These are phyloP conservation scores for Stephanodiscus triporus DNA, from an alignment of 108 stramenopile species.

Conservation along the genomic window DNA sequence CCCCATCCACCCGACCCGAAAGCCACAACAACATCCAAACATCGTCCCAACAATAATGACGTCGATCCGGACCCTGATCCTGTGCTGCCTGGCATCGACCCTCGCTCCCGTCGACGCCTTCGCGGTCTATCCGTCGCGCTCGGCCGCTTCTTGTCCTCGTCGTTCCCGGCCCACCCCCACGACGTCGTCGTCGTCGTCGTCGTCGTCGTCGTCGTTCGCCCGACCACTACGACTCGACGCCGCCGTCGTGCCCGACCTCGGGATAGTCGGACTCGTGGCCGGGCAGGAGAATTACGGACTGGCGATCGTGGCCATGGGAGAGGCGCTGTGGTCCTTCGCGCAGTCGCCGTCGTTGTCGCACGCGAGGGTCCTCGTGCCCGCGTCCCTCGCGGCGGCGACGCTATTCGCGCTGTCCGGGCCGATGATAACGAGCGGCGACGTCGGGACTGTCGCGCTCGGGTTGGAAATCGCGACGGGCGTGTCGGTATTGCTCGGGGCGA, in stretches of 20 bases:
- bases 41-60: not conserved
- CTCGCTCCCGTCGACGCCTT: conserved; percentile 19
- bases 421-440: conserved; percentile 83
- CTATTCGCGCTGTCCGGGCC: conserved; percentile 74
- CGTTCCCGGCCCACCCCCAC: not conserved
- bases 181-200: not conserved
- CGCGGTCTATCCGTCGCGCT: not conserved
- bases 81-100: conserved; percentile 19
- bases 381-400: conserved; percentile 65
- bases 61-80: not conserved
- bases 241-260: conserved; percentile 35
- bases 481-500: conserved; percentile 62
- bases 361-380: conserved; percentile 76
- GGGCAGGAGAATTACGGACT: conserved; percentile 91
- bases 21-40: not conserved
- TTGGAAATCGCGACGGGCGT: conserved; percentile 78
- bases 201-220: not conserved
- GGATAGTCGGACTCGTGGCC: conserved; percentile 73
- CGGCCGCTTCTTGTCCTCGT: not conserved
- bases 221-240: conserved; percentile 14
- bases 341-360: conserved; percentile 75
- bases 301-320: conserved; percentile 76
- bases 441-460: conserved; percentile 60
- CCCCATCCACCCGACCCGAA: too few relatives aligned
- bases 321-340: conserved; percentile 82